Base-by-base conservation (phyloP, 2,329 filamentous ascomycete genomes). In the Cladosporium austrohemisphaericum region DNA sequence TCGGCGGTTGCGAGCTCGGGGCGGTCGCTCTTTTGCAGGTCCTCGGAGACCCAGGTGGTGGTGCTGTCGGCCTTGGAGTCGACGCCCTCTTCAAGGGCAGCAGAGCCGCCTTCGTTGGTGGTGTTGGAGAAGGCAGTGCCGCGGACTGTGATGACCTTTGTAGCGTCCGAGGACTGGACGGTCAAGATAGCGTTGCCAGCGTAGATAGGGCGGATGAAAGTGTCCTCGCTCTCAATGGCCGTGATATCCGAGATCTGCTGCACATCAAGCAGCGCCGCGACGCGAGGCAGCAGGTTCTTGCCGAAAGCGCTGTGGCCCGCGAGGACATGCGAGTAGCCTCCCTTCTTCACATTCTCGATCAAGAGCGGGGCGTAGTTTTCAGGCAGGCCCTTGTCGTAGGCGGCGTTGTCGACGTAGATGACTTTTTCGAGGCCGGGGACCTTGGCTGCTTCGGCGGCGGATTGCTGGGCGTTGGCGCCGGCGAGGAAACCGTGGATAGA, bases 111-210 rank as follows among this genome's bases (percentile, higher is more conserved):
- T 40, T 84, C 84, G 3, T 79, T 74, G 55, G 84, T 80, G 11
- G 86, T 83, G 32, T 86, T 78, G 23, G 89, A 78, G 74, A 98
- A 98, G 1, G 93, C 87, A 3, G 93, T 97, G 56, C 90, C 91
- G 65, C 93, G 86, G 56, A 97, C 86, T 28, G 93, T 98, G 62
- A 98, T 80, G 47, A 97, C 68, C 73, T 97, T 98, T 68, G 89
- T 81, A 13, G 77, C 67, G 65, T 98, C 93, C 55, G 80, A 81
- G 2, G 90, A 95, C 71, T 97, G 88, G 52, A 98, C 91, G 8
- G 93, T 98, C 28, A 94, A 82, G 64, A 98, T 95, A 40, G 92
- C 93, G 66, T 98, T 98, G 49, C 93, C 93, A 51, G 93, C 93
- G 69, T 98, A 98, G 65, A 98, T 96, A 22, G 93, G 92, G 50